Percentiles rank a stretch among this genome's conserved stretches.
phyloP scores from a whole-genome alignment of 805 yeast genomes.

The Candida michaelii region DNA sequence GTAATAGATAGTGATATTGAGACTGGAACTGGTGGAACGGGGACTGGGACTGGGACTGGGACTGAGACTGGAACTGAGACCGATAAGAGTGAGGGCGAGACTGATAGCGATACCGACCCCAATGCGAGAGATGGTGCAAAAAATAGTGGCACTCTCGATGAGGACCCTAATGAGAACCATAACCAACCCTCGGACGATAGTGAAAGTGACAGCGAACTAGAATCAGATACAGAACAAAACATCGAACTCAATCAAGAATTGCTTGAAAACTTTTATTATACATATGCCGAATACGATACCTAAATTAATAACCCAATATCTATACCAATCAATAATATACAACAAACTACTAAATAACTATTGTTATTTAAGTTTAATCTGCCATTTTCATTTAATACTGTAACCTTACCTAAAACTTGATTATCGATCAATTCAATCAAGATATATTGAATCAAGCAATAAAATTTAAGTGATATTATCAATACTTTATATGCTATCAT shows the following conservation, averaged over 20 bases:
- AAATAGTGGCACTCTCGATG: too few relatives aligned
- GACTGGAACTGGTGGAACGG: background rate
- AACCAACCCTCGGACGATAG: too few relatives aligned
- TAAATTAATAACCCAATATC: slow-evolving; percentile 5
- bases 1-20: background rate
- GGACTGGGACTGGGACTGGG: background rate
- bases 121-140: too few relatives aligned
- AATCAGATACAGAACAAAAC: background rate
- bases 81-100: too few relatives aligned
- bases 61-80: too few relatives aligned
- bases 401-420: slow-evolving; percentile 3
- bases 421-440: slow-evolving; percentile 24
- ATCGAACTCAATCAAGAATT: slow-evolving; percentile 4
- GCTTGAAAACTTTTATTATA: slow-evolving; percentile 6
- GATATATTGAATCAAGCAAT: slow-evolving; percentile 32
- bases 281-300: slow-evolving; percentile 12
- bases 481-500: slow-evolving; percentile 19
- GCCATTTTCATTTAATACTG: background rate
- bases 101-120: too few relatives aligned
- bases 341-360: slow-evolving; percentile 3
- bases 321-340: slow-evolving; percentile 4
- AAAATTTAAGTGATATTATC: slow-evolving; percentile 30
- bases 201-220: slow-evolving; percentile 2
- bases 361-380: slow-evolving; percentile 6
- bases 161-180: too few relatives aligned